Conservation (phyloP, 2,329 filamentous ascomycete genomes). For the Penicillium hesseltinei region DNA sequence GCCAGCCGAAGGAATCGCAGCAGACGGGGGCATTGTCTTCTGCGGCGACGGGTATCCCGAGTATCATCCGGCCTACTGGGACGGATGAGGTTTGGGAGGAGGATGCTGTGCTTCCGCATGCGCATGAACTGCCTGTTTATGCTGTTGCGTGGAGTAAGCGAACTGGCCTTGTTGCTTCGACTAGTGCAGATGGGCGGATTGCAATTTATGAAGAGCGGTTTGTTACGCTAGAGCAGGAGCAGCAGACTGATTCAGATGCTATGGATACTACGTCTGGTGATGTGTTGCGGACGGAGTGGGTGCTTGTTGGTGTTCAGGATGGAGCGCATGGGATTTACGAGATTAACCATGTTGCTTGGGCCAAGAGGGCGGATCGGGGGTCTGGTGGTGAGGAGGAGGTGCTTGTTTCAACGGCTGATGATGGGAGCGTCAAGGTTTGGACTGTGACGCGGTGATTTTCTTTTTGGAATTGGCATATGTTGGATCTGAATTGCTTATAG, state of each 20-base stretch:
- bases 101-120: slow-evolving; percentile 69
- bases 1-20: slow-evolving; percentile 51
- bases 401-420: slow-evolving; percentile 86
- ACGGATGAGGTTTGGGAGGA: slow-evolving; percentile 82
- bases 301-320: slow-evolving; percentile 64
- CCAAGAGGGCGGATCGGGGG: slow-evolving; percentile 66
- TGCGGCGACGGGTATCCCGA: slow-evolving; percentile 67
- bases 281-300: slow-evolving; percentile 60
- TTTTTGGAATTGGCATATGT: neutral
- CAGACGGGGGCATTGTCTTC: slow-evolving; percentile 30
- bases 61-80: slow-evolving; percentile 72
- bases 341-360: slow-evolving; percentile 90
- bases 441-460: slow-evolving; percentile 44
- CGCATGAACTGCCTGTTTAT: slow-evolving; percentile 80
- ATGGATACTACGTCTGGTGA: slow-evolving; percentile 32
- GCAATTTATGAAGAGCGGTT: slow-evolving; percentile 71
- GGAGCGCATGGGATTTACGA: slow-evolving; percentile 89
- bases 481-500: neutral
- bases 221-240: slow-evolving; percentile 13
- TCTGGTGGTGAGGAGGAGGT: slow-evolving; percentile 62
- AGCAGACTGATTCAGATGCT: slow-evolving; percentile 16
- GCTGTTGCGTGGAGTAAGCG: slow-evolving; percentile 77
- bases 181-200: slow-evolving; percentile 80
- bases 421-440: slow-evolving; percentile 86
- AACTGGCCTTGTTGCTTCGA: slow-evolving; percentile 78